Conservation (phyloP, 139 green algal species). For the Chlorella sp. region DNA sequence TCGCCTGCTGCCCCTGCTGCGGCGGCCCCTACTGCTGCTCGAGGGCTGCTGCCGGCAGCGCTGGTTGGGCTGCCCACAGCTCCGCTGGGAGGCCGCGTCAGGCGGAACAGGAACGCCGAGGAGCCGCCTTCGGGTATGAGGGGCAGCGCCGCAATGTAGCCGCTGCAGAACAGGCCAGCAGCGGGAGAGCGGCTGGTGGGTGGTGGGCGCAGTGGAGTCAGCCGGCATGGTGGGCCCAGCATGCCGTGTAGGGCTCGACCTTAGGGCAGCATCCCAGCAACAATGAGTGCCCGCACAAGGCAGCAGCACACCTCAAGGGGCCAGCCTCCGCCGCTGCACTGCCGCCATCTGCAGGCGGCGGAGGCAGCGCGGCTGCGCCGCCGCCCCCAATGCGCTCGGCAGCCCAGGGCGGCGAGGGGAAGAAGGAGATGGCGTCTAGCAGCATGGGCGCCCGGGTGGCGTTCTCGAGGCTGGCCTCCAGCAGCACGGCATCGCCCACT, state of each 20-base stretch:
- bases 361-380: background rate
- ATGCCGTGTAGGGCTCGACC: background rate
- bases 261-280: background rate
- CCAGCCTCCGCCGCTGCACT: background rate
- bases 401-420: constrained; percentile 38
- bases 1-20: background rate
- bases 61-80: background rate
- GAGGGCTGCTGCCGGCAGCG: background rate
- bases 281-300: background rate
- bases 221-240: too few species aligned
- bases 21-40: background rate
- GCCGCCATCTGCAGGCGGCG: background rate
- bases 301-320: background rate
- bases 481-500: constrained; percentile 48
- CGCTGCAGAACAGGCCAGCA: background rate
- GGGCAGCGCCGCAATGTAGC: background rate
- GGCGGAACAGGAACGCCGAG: constrained; percentile 28
- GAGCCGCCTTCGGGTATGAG: constrained; percentile 11
- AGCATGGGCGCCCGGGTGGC: constrained; percentile 65
- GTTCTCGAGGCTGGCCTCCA: constrained; percentile 84
- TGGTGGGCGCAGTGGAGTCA: background rate
- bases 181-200: background rate
- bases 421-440: constrained; percentile 69
- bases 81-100: background rate
- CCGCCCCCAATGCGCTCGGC: constrained; percentile 22